Evolutionary conservation across 163 green algal species (phyloP).

Genomic region (Prototheca stagnorum): DNA sequence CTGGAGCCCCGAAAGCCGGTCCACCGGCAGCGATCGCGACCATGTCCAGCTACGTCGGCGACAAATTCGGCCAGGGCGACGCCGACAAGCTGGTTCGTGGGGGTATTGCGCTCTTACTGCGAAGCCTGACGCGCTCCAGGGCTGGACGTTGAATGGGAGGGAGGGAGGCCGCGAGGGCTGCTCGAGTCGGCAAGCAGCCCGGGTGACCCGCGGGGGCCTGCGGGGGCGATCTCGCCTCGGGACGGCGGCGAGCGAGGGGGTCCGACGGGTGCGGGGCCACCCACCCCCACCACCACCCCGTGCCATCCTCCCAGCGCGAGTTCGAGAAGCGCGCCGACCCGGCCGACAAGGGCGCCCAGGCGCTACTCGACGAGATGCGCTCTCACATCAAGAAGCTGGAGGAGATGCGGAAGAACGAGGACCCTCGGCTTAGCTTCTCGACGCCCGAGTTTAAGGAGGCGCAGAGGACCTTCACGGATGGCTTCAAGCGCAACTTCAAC

Average conservation of each 20-base stretch:
- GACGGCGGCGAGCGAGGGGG: too few relatives aligned
- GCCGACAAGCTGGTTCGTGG: slow-evolving; percentile 25
- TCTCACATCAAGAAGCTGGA: slow-evolving; percentile 78
- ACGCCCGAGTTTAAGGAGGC: slow-evolving; percentile 92
- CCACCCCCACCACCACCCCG: neutral
- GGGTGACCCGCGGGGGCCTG: too few relatives aligned
- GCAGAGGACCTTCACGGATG: slow-evolving; percentile 72
- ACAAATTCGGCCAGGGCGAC: slow-evolving; percentile 32
- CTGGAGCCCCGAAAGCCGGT: too few relatives aligned
- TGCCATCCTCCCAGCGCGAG: slow-evolving; percentile 36
- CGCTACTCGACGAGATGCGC: slow-evolving; percentile 72
- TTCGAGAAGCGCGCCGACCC: slow-evolving; percentile 62
- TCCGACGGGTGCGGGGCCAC: too few relatives aligned
- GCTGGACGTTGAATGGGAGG: too few relatives aligned
- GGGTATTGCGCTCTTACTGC: too few relatives aligned
- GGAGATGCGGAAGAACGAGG: slow-evolving; percentile 66
- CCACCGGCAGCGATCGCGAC: too few relatives aligned
- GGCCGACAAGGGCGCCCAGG: slow-evolving; percentile 51
- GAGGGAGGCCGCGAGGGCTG: too few relatives aligned
- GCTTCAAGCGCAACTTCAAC: slow-evolving; percentile 77
- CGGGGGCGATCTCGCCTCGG: too few relatives aligned
- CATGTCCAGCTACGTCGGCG: slow-evolving; percentile 19
- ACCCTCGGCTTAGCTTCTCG: slow-evolving; percentile 78
- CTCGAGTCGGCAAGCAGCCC: too few relatives aligned
- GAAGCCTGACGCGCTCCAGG: too few relatives aligned